Evolutionary conservation across 441 rosid species (phyloP).

Genomic region (Jatropha podagrica): DNA sequence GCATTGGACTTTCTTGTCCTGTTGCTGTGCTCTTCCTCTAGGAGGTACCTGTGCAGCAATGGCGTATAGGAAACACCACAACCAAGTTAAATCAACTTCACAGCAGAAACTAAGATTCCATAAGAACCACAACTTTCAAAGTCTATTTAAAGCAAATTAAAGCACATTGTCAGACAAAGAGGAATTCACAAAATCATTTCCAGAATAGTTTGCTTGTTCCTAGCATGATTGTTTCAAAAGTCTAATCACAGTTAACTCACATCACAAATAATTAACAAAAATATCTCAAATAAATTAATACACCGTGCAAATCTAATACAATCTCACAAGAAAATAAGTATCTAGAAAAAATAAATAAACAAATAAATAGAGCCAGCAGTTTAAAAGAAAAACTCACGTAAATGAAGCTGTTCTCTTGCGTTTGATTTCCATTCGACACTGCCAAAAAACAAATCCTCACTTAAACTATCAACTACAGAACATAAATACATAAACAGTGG

Average conservation of each 20-base stretch:
- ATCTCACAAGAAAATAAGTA: background rate
- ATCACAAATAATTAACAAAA: background rate
- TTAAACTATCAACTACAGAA: background rate
- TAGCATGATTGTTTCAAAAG: background rate
- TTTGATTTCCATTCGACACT: slow-evolving; percentile 72
- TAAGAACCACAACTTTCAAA: slow-evolving; percentile 11
- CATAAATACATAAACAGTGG: background rate
- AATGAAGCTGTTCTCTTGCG: slow-evolving; percentile 79
- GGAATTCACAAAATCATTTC: background rate
- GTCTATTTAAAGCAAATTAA: background rate
- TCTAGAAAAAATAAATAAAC: slow-evolving; percentile 14
- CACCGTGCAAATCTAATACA: background rate
- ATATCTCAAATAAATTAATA: background rate
- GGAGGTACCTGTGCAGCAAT: slow-evolving; percentile 71
- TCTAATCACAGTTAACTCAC: background rate
- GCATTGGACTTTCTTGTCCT: slow-evolving; percentile 86
- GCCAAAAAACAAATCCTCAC: slow-evolving; percentile 19
- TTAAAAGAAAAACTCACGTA: slow-evolving; percentile 55
- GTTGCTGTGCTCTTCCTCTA: slow-evolving; percentile 79
- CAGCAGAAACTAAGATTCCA: background rate
- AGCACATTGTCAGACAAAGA: background rate
- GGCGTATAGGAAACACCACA: slow-evolving; percentile 1
- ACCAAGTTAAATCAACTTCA: background rate
- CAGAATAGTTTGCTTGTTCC: background rate
- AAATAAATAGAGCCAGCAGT: slow-evolving; percentile 10